These are phyloP conservation scores for Vitellaria paradoxa DNA, from an alignment of 179 eudicot genomes.

Conservation along the genomic window DNA sequence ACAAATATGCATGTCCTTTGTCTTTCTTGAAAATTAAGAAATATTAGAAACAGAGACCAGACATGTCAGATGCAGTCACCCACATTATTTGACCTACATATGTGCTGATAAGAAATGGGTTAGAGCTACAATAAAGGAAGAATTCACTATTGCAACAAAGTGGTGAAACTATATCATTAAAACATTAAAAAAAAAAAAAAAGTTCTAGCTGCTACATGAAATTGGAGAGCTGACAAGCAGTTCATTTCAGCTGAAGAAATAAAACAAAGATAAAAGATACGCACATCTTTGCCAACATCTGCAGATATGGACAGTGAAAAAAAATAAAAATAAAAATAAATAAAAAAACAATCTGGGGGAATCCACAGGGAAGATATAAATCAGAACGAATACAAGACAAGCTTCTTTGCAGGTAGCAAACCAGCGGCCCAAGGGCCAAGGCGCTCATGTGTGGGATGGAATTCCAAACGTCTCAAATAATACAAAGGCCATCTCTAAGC, in stretches of 20 bases:
- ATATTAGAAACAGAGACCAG: too few relatives aligned
- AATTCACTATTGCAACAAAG: constrained; percentile 3
- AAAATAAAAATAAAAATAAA: background rate
- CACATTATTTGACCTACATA: too few relatives aligned
- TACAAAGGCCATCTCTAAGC: background rate
- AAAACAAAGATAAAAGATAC: background rate
- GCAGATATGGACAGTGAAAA: constrained; percentile 6
- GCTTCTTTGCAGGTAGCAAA: background rate
- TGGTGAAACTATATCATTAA: constrained; percentile 6
- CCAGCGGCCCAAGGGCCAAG: background rate
- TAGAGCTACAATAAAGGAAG: background rate
- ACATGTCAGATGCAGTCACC: too few relatives aligned
- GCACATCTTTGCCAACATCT: background rate
- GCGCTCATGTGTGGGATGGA: background rate
- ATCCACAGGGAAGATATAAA: constrained; percentile 11
- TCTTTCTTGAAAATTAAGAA: too few relatives aligned
- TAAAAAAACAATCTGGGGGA: constrained; percentile 2
- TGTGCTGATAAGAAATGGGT: background rate
- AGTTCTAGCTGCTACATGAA: constrained; percentile 11
- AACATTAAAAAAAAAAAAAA: background rate
- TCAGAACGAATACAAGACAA: constrained; percentile 5
- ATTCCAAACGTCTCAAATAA: constrained; percentile 10
- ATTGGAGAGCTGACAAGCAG: constrained; percentile 5
- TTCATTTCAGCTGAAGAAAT: constrained; percentile 3
- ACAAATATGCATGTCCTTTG: too few relatives aligned